Evolutionary conservation across 1,284 basidiomycete genomes (phyloP), one percentile per base, ranked within the genome.

Genomic region (Fomitopsis pinicola): DNA sequence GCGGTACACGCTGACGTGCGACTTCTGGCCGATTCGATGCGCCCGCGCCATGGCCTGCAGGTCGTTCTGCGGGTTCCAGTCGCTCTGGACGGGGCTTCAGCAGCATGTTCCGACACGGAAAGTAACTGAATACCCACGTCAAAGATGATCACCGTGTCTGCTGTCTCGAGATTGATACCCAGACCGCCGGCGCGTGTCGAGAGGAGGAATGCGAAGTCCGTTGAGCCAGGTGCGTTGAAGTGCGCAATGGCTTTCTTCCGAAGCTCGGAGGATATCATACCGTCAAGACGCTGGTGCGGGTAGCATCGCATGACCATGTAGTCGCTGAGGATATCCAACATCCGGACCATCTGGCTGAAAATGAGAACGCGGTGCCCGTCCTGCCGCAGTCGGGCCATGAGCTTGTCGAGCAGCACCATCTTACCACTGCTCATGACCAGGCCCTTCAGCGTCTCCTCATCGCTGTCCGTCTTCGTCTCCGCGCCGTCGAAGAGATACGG

Each of bases 271-370:
- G 87, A 79, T 14, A 91, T 86, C 59, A 89, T 91, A 67, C 84
- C 89, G 69, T 92, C 90, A 15, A 92, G 79, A 1, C 90, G 82
- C 69, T 91, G 89, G 72, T 87, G 84, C 46, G 84, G 87, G 72
- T 97, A 99, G 42, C 92, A 91, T 50, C 97, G 86, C 50, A 97
- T 79, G 30, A 80, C 79, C 89, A 98, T 95, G 76, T 98, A 99
- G 77, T 99, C 97, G 64, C 92, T 96, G 67, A 99, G 86, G 73
- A 99, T 99, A 76, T 99, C 97, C 44, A 99, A 85, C 86, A 99
- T 94, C 63, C 97, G 89, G 56, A 99, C 97, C 97, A 99, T 99
- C 76, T 99, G 97, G 70, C 94, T 97, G 82, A 99, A 99, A 73
- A 99, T 98, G 66, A 99, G 84, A 53, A 98, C 96, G 58, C 97